These are phyloP conservation scores for Macrolepiota dolichaula DNA, from an alignment of 768 basidiomycete species.

Conservation along the genomic window DNA sequence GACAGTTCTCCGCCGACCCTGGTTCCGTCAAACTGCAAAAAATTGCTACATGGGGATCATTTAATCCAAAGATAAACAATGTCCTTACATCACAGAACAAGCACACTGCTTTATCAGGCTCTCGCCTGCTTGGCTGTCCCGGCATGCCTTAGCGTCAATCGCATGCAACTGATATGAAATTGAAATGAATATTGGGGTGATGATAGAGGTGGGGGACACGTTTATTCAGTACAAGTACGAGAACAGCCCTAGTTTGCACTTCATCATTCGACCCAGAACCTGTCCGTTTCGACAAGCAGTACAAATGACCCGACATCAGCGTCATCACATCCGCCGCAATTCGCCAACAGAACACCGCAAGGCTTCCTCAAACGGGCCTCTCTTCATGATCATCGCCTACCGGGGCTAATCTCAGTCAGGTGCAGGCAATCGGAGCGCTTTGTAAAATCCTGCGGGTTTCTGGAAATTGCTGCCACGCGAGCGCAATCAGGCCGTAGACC, in stretches of 20 bases:
- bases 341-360: background rate
- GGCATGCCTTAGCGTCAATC: background rate
- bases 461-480: slow-evolving; percentile 39
- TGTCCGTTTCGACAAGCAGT: background rate
- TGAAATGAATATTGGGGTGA: background rate
- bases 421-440: slow-evolving; percentile 27
- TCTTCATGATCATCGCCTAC: background rate
- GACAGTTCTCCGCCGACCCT: background rate
- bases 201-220: background rate
- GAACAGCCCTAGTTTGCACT: background rate
- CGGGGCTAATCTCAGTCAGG: background rate
- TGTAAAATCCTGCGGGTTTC: slow-evolving; percentile 31
- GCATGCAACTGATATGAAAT: background rate
- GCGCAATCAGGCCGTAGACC: slow-evolving; percentile 32
- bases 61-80: background rate
- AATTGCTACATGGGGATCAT: background rate
- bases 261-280: background rate
- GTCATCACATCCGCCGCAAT: background rate
- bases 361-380: background rate
- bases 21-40: background rate
- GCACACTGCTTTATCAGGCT: background rate
- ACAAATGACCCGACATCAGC: background rate
- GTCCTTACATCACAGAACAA: background rate
- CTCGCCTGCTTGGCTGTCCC: background rate
- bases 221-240: background rate